Percentiles rank a stretch among this genome's conserved stretches.
Evolutionary conservation across 2,329 filamentous ascomycete species (phyloP).

Genomic region (Mycosphaerella sp.): DNA sequence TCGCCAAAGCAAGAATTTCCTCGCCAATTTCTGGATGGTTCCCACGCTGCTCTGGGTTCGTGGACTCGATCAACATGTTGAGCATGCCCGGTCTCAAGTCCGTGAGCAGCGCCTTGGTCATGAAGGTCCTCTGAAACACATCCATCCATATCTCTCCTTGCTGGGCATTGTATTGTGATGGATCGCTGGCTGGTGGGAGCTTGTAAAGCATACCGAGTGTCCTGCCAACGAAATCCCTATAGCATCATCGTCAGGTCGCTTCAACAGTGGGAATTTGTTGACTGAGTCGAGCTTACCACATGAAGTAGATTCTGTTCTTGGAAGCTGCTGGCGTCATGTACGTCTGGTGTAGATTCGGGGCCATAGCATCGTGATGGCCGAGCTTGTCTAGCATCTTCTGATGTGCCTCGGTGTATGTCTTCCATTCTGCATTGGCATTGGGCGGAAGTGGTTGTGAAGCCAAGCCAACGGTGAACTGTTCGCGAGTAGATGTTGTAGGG

Average conservation of each 20-base stretch:
- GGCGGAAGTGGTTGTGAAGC: conserved; percentile 17
- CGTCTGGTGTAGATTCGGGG: conserved; percentile 31
- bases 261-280: neutral
- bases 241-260: neutral
- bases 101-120: conserved; percentile 12
- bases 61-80: conserved; percentile 23
- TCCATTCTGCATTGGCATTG: conserved; percentile 22
- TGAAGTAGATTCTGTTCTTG: conserved; percentile 37
- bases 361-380: conserved; percentile 33
- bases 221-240: conserved; percentile 9
- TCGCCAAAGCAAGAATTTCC: conserved; percentile 14
- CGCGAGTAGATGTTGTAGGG: conserved; percentile 27
- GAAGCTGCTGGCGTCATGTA: conserved; percentile 33
- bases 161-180: conserved; percentile 5
- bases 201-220: conserved; percentile 12
- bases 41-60: conserved; percentile 21
- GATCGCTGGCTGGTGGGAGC: conserved; percentile 5
- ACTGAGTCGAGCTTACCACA: conserved; percentile 21
- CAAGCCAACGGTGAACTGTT: conserved; percentile 26
- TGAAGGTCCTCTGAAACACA: conserved; percentile 3
- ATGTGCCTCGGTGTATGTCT: conserved; percentile 17
- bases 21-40: conserved; percentile 20
- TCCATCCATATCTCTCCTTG: conserved; percentile 8
- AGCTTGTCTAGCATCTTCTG: conserved; percentile 27
- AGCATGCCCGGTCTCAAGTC: conserved; percentile 23